Conservation (phyloP, 2,329 filamentous ascomycete species). For the Chalaropsis thielavioides region DNA sequence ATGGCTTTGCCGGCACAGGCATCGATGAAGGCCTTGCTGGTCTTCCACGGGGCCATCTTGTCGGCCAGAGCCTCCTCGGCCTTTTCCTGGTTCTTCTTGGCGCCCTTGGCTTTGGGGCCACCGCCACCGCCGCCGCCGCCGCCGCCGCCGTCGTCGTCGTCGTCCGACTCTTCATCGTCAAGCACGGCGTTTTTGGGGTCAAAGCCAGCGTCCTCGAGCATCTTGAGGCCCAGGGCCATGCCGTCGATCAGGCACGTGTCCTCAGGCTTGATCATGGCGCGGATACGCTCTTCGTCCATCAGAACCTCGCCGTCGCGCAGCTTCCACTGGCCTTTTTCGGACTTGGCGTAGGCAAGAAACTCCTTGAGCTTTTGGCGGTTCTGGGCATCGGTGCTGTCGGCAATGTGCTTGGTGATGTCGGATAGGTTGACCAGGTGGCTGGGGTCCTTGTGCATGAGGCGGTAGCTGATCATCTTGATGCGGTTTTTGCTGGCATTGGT, state of each 20-base stretch:
- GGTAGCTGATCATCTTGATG: slow-evolving; percentile 89
- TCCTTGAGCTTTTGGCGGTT: slow-evolving; percentile 96
- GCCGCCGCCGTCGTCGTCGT: slow-evolving; percentile 33
- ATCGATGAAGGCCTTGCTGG: slow-evolving; percentile 90
- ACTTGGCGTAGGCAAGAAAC: slow-evolving; percentile 82
- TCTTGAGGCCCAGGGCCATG: slow-evolving; percentile 89
- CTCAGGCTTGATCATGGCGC: slow-evolving; percentile 84
- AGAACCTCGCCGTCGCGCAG: slow-evolving; percentile 57
- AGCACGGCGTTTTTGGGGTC: slow-evolving; percentile 46
- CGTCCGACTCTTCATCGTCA: slow-evolving; percentile 46
- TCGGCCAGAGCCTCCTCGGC: slow-evolving; percentile 62
- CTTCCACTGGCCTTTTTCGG: slow-evolving; percentile 69
- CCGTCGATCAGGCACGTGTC: slow-evolving; percentile 89
- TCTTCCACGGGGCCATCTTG: slow-evolving; percentile 89
- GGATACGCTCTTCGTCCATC: slow-evolving; percentile 67
- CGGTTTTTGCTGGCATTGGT: slow-evolving; percentile 95
- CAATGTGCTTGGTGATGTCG: slow-evolving; percentile 85
- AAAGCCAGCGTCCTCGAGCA: slow-evolving; percentile 82
- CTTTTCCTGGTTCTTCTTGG: slow-evolving; percentile 34
- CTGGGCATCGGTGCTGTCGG: slow-evolving; percentile 85
- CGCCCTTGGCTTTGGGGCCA: slow-evolving; percentile 24
- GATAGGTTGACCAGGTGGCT: slow-evolving; percentile 55
- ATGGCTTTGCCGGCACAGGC: slow-evolving; percentile 92
- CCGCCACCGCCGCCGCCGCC: slow-evolving; percentile 35
- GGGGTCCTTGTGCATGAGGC: slow-evolving; percentile 65